Conservation (phyloP, 2,329 filamentous ascomycete species). For the Aspergillus eucalypticola region DNA sequence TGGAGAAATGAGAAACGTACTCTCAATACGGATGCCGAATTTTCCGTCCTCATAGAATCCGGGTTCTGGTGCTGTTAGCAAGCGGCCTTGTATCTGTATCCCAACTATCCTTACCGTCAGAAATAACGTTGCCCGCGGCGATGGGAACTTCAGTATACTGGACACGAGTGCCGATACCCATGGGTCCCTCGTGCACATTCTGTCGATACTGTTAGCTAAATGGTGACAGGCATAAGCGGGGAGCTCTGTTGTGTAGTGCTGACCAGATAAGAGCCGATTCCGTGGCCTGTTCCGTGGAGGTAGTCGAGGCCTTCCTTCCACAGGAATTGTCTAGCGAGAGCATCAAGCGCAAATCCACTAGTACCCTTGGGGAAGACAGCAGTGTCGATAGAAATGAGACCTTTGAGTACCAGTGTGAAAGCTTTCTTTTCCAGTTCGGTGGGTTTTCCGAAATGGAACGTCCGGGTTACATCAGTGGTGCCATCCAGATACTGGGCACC, state of each 20-base stretch:
- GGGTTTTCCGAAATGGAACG: conserved; percentile 85
- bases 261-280: conserved; percentile 83
- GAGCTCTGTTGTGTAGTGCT: neutral
- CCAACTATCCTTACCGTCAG: conserved; percentile 57
- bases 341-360: conserved; percentile 87
- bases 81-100: neutral
- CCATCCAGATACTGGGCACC: conserved; percentile 95
- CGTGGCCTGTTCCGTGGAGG: conserved; percentile 93
- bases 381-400: conserved; percentile 83
- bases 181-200: conserved; percentile 96
- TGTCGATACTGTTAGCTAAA: conserved; percentile 28
- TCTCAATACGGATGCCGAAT: conserved; percentile 95
- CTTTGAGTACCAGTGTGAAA: conserved; percentile 93
- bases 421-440: conserved; percentile 80
- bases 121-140: conserved; percentile 89
- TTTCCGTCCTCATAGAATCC: conserved; percentile 96
- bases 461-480: conserved; percentile 93
- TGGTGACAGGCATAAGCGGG: neutral
- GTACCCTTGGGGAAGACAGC: conserved; percentile 93
- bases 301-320: conserved; percentile 96
- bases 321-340: conserved; percentile 82
- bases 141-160: conserved; percentile 90
- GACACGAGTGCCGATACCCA: conserved; percentile 89
- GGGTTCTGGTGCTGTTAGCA: conserved; percentile 60
- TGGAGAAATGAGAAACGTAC: conserved; percentile 33